Evolutionary conservation across 2,329 filamentous ascomycete species (phyloP).

Genomic region (Truncatella angustata): DNA sequence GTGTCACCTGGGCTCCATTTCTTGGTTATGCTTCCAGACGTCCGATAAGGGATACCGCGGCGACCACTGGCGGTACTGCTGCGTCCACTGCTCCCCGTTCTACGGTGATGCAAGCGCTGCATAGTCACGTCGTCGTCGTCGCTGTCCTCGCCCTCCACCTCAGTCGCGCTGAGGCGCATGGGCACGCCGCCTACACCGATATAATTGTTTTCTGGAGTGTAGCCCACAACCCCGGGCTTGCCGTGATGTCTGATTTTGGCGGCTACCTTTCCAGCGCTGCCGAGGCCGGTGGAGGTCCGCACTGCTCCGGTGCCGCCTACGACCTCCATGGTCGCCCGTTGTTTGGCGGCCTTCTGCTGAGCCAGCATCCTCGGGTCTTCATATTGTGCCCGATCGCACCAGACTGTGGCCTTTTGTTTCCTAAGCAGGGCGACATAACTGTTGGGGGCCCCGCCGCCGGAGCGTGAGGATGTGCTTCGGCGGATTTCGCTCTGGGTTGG

Average conservation of each 20-base stretch:
- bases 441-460: constrained; percentile 57
- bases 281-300: constrained; percentile 63
- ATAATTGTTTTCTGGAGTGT: constrained; percentile 74
- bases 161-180: constrained; percentile 88
- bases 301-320: constrained; percentile 56
- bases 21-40: constrained; percentile 46
- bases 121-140: constrained; percentile 64
- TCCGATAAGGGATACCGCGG: constrained; percentile 47
- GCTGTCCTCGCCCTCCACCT: constrained; percentile 85
- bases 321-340: constrained; percentile 81
- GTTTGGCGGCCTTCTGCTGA: constrained; percentile 83
- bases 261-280: constrained; percentile 63
- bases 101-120: constrained; percentile 60
- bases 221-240: constrained; percentile 75
- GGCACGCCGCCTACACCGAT: constrained; percentile 78
- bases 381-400: constrained; percentile 92
- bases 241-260: constrained; percentile 89
- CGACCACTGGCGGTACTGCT: constrained; percentile 62
- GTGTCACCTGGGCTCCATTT: constrained; percentile 55
- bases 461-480: constrained; percentile 79
- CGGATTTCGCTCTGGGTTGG: constrained; percentile 56
- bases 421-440: constrained; percentile 95
- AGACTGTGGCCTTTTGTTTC: constrained; percentile 96
- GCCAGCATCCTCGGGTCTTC: constrained; percentile 84
- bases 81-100: constrained; percentile 73